A percentile compares a stretch with the other conserved stretches of the same genome.
Evolutionary conservation across 768 basidiomycete species (phyloP).

Genomic region (Strobilomyces echinocephalus): DNA sequence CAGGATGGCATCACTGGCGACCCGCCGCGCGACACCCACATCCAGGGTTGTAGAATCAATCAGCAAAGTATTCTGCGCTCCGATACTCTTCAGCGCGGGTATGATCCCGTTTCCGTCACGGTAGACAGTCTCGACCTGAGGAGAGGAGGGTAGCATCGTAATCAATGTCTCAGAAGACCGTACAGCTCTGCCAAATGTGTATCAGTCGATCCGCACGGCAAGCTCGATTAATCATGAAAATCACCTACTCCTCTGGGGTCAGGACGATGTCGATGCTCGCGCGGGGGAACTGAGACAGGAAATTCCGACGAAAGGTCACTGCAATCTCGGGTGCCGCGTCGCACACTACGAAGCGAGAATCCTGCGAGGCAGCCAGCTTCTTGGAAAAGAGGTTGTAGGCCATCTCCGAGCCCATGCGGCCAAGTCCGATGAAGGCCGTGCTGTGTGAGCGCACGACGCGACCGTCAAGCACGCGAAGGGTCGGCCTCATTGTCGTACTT

Average conservation of each 20-base stretch:
- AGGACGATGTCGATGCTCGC: conserved; percentile 53
- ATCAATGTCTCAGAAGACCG: conserved; percentile 60
- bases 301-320: conserved; percentile 49
- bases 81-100: conserved; percentile 45
- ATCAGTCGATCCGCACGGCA: conserved; percentile 4
- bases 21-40: conserved; percentile 63
- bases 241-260: conserved; percentile 70
- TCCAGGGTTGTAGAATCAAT: conserved; percentile 94
- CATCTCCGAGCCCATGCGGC: conserved; percentile 89
- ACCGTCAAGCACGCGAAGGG: conserved; percentile 37
- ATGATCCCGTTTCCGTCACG: conserved; percentile 55
- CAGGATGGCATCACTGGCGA: conserved; percentile 49
- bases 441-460: conserved; percentile 40
- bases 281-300: conserved; percentile 53
- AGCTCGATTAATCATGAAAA: not conserved
- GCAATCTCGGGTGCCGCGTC: conserved; percentile 65
- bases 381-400: conserved; percentile 79
- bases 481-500: conserved; percentile 44
- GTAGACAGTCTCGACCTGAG: conserved; percentile 80
- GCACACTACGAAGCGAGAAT: conserved; percentile 69
- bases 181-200: conserved; percentile 48
- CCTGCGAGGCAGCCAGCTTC: conserved; percentile 47
- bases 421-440: conserved; percentile 80
- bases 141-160: conserved; percentile 91
- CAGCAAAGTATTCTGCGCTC: conserved; percentile 49